phyloP scores from a whole-genome alignment of 148 eudicot species.

The Pharnaceum exiguum region DNA sequence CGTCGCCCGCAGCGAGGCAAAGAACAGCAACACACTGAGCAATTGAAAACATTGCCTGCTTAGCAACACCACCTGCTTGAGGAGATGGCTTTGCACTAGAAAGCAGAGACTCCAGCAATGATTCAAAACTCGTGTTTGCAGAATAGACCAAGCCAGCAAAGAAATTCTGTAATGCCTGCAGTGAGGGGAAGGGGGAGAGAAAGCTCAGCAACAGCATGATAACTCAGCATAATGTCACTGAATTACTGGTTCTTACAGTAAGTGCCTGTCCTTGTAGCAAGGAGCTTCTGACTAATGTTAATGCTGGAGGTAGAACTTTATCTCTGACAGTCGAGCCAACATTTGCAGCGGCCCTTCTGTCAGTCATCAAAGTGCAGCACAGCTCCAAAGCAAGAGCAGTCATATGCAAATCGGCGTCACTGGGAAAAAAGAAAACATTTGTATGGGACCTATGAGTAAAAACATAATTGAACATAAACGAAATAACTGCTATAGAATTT shows the following conservation, averaged over 20 bases:
- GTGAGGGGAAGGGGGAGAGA: slow-evolving; percentile 13
- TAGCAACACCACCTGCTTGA: slow-evolving; percentile 85
- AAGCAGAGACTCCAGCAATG: slow-evolving; percentile 77
- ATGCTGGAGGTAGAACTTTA: slow-evolving; percentile 98
- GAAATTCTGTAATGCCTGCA: slow-evolving; percentile 86
- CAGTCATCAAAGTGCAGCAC: slow-evolving; percentile 92
- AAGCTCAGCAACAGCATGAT: background rate
- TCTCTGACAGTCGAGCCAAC: slow-evolving; percentile 75
- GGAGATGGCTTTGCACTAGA: slow-evolving; percentile 83
- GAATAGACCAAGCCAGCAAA: slow-evolving; percentile 83
- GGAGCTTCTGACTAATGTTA: slow-evolving; percentile 75
- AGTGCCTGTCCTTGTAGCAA: slow-evolving; percentile 99
- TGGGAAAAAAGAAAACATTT: slow-evolving; percentile 20
- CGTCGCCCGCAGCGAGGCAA: slow-evolving; percentile 92
- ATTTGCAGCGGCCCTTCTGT: slow-evolving; percentile 66
- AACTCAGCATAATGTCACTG: background rate
- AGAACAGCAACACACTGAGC: slow-evolving; percentile 99
- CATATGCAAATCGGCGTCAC: slow-evolving; percentile 98
- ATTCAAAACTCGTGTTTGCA: slow-evolving; percentile 90
- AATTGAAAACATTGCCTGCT: slow-evolving; percentile 90
- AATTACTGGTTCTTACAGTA: slow-evolving; percentile 38
- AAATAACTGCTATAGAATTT: background rate
- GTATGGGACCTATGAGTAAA: slow-evolving; percentile 2
- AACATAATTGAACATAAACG: background rate
- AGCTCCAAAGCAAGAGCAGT: slow-evolving; percentile 92